Evolutionary conservation across 352 stramenopile genomes (phyloP).

Genomic region (Pythium guiyangense): DNA sequence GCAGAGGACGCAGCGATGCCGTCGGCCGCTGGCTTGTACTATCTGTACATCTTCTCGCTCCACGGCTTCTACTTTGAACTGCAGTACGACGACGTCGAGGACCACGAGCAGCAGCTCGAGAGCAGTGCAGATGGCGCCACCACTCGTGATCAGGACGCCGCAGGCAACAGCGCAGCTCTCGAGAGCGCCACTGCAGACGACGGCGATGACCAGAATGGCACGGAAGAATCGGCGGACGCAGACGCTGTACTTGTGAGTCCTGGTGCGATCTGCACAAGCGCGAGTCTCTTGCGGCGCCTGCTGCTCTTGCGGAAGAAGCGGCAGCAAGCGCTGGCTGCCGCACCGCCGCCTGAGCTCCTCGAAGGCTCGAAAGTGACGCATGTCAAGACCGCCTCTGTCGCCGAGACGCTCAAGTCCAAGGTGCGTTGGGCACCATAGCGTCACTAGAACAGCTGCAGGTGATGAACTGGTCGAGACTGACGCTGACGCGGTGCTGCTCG

Average conservation of each 20-base stretch:
- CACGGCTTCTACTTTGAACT: conserved; percentile 36
- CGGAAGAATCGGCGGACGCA: neutral
- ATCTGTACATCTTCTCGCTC: conserved; percentile 31
- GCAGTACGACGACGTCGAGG: conserved; percentile 14
- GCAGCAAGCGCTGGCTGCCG: conserved; percentile 13
- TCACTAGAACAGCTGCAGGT: neutral
- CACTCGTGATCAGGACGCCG: neutral
- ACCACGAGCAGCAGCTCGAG: neutral
- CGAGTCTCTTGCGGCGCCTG: conserved; percentile 28
- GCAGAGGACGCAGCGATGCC: neutral
- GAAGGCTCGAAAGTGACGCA: conserved; percentile 26
- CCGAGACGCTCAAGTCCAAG: conserved; percentile 42
- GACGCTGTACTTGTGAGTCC: neutral
- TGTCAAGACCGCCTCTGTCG: conserved; percentile 24
- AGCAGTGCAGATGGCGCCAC: too few species aligned
- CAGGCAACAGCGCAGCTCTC: neutral
- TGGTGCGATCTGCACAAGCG: conserved; percentile 9
- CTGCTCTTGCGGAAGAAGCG: conserved; percentile 35
- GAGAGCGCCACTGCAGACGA: too few species aligned
- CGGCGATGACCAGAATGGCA: neutral
- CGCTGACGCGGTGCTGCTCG: neutral
- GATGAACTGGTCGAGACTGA: too few species aligned
- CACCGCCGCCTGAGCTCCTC: conserved; percentile 29
- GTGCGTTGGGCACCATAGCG: conserved; percentile 8
- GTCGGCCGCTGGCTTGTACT: conserved; percentile 17